These are phyloP conservation scores for Lentinula boryana DNA, from an alignment of 768 basidiomycete genomes.

Conservation along the genomic window DNA sequence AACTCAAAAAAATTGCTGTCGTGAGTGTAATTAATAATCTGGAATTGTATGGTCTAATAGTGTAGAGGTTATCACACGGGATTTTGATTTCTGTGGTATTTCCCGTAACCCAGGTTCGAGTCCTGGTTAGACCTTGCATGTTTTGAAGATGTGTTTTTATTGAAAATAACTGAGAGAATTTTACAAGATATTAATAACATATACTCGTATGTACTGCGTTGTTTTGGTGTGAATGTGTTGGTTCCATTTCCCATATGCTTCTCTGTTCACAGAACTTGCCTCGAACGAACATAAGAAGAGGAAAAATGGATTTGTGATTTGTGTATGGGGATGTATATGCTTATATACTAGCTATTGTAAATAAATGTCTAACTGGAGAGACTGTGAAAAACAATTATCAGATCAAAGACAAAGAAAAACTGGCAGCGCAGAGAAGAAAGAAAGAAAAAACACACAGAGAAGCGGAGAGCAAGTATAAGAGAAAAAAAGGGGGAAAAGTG, in stretches of 20 bases:
- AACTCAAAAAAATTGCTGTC: neutral
- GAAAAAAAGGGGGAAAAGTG: neutral
- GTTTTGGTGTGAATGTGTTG: too few species aligned
- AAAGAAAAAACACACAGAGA: neutral
- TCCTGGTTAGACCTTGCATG: slow-evolving; percentile 1
- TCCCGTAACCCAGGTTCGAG: slow-evolving; percentile 7
- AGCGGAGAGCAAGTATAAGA: neutral
- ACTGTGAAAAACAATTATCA: neutral
- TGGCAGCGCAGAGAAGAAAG: neutral
- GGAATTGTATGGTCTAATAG: neutral
- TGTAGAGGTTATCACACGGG: slow-evolving; percentile 1
- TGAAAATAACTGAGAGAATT: too few species aligned
- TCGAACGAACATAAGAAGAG: too few species aligned
- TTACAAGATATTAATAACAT: too few species aligned
- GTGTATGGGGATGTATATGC: neutral
- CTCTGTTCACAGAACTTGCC: too few species aligned
- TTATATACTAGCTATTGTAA: neutral
- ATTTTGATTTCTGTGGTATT: neutral
- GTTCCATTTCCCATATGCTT: too few species aligned
- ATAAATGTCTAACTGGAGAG: neutral
- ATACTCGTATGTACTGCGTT: too few species aligned
- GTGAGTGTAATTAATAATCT: too few species aligned
- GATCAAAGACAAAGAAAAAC: neutral
- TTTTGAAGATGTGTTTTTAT: too few species aligned
- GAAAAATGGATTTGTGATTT: too few species aligned